A percentile compares a stretch with the other conserved stretches of the same genome.
Evolutionary conservation across 2,329 filamentous ascomycete species (phyloP).

Genomic region (Ceratocystis huliohia): DNA sequence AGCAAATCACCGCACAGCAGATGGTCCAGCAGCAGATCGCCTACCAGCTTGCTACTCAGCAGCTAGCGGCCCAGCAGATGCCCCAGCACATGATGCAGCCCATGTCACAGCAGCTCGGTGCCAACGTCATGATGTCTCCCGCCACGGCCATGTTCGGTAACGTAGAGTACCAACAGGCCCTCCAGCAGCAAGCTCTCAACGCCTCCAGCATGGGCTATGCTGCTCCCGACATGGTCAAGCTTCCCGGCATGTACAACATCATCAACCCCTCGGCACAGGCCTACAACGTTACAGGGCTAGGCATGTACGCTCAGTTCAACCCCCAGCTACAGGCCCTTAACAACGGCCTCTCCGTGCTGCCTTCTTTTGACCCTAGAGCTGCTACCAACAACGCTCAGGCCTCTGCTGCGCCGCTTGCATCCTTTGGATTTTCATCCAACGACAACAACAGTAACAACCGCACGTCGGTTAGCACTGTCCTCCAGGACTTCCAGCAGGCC

Average conservation of each 20-base stretch:
- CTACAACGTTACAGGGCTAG: not conserved
- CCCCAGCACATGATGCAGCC: not conserved
- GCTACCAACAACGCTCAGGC: not conserved
- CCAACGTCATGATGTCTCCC: not conserved
- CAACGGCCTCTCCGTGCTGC: not conserved
- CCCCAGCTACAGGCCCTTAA: constrained; percentile 7
- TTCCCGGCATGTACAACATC: constrained; percentile 6
- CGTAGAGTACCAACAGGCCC: not conserved
- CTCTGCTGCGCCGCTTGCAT: not conserved
- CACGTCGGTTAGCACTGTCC: constrained; percentile 41
- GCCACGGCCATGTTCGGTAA: constrained; percentile 2
- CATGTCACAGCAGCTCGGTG: not conserved
- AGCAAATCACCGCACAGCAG: constrained; percentile 3
- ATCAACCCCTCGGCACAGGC: not conserved
- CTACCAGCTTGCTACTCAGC: constrained; percentile 5
- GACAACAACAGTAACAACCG: constrained; percentile 29
- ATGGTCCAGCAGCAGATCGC: not conserved
- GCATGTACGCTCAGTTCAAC: constrained; percentile 6
- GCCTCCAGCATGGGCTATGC: not conserved
- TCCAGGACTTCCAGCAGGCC: constrained; percentile 69
- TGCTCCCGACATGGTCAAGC: not conserved
- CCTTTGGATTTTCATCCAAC: constrained; percentile 2
- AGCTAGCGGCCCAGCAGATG: not conserved
- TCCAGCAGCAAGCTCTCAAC: not conserved
- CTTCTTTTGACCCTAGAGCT: not conserved